Evolutionary conservation across 176 grass and related monocot genomes (phyloP).

Genomic region (Dactylis glomerata): DNA sequence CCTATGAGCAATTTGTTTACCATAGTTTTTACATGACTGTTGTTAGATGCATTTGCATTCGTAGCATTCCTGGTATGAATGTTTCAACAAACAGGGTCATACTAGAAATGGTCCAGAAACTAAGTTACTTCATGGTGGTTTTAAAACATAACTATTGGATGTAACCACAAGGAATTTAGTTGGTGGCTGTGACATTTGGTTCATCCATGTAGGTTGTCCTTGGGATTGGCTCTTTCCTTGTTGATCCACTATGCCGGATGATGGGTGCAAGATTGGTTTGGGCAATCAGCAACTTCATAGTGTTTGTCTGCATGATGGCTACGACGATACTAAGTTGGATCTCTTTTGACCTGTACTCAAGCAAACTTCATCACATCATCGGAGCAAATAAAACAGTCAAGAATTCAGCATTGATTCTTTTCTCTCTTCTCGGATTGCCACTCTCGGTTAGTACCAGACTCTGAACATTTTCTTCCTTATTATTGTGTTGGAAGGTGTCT

Average conservation of each 20-base stretch:
- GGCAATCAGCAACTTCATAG: conserved; percentile 92
- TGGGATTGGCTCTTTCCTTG: conserved; percentile 81
- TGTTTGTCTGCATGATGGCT: conserved; percentile 91
- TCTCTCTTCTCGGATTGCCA: conserved; percentile 91
- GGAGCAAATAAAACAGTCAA: conserved; percentile 70
- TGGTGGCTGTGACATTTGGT: conserved; percentile 8
- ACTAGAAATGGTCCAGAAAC: neutral
- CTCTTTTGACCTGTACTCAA: conserved; percentile 49
- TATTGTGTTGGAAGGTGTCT: conserved; percentile 12
- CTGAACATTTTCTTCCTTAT: neutral
- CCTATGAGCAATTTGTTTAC: conserved; percentile 19
- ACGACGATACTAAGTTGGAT: conserved; percentile 75
- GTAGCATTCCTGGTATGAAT: neutral
- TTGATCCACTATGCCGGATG: conserved; percentile 80
- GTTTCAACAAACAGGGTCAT: neutral
- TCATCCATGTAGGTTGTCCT: conserved; percentile 66
- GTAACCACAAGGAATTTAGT: neutral
- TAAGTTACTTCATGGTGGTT: neutral
- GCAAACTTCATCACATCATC: conserved; percentile 66
- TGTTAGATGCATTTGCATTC: neutral
- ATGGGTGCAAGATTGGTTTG: conserved; percentile 90
- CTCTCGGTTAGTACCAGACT: conserved; percentile 60
- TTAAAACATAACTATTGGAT: neutral
- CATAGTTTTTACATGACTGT: neutral
- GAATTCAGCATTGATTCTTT: conserved; percentile 63